These are phyloP conservation scores for bread wheat (Triticum aestivum) DNA, from an alignment of 176 grass and related monocot genomes.

Conservation along the genomic window IWGSC_CS_RefSeq_v2.1 NC_057803.1:181882966-181883465, in stretches of 20 bases:
- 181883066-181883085: constrained; percentile 95
- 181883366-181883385: no score
- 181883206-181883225: background rate
- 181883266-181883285: no score
- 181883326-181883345: no score
- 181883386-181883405: background rate
- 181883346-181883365: no score
- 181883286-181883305: no score
- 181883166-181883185: background rate
- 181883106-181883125: constrained; percentile 97
- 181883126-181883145: constrained; percentile 15
- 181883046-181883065: constrained; percentile 98
- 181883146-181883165: background rate
- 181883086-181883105: constrained; percentile 97
- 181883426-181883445: background rate
- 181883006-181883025: constrained; percentile 95
- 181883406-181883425: no score
- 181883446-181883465: background rate
- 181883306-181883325: no score
- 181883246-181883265: background rate
- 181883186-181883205: background rate
- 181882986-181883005: constrained; percentile 98
- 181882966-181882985: constrained; percentile 76
- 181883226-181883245: background rate
- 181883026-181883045: constrained; percentile 99